Evolutionary conservation across 352 stramenopile genomes (phyloP).

Genomic region (Pythium grandisporangium): DNA sequence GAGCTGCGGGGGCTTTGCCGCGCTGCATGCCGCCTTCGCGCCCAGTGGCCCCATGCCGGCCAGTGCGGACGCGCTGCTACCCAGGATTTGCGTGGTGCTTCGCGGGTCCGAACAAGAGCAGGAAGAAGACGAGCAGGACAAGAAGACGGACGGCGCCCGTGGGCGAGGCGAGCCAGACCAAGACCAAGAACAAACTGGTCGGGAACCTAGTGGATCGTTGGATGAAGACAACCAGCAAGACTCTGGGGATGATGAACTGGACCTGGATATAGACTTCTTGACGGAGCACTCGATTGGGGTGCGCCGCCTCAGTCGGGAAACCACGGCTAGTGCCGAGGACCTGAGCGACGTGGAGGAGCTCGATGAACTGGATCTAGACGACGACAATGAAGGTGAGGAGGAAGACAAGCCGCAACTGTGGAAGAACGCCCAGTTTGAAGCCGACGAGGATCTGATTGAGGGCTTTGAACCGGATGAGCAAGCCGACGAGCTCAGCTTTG

Average conservation of each 20-base stretch:
- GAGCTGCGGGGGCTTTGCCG: slow-evolving; percentile 13
- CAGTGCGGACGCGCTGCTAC: no score
- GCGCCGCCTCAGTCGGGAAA: not conserved
- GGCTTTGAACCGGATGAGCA: not conserved
- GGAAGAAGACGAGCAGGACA: slow-evolving; percentile 1
- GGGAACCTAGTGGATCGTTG: slow-evolving; percentile 7
- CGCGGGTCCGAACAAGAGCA: slow-evolving; percentile 8
- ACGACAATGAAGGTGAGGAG: no score
- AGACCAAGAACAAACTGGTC: slow-evolving; percentile 1
- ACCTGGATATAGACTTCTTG: no score
- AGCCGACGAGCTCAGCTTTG: slow-evolving; percentile 34
- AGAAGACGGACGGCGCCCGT: not conserved
- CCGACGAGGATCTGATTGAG: slow-evolving; percentile 1
- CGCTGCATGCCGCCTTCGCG: slow-evolving; percentile 15
- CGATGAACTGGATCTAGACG: slow-evolving; percentile 1
- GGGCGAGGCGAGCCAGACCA: slow-evolving; percentile 10
- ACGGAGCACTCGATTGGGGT: no score
- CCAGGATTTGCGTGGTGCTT: no score
- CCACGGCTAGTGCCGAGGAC: slow-evolving; percentile 7
- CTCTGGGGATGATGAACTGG: no score
- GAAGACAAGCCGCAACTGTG: no score
- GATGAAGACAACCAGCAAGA: not conserved
- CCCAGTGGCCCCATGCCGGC: no score
- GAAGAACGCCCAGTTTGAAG: no score
- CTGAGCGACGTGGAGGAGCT: not conserved